Evolutionary conservation across 352 stramenopile species (phyloP).

Genomic region (Globisporangium heterothallicum): DNA sequence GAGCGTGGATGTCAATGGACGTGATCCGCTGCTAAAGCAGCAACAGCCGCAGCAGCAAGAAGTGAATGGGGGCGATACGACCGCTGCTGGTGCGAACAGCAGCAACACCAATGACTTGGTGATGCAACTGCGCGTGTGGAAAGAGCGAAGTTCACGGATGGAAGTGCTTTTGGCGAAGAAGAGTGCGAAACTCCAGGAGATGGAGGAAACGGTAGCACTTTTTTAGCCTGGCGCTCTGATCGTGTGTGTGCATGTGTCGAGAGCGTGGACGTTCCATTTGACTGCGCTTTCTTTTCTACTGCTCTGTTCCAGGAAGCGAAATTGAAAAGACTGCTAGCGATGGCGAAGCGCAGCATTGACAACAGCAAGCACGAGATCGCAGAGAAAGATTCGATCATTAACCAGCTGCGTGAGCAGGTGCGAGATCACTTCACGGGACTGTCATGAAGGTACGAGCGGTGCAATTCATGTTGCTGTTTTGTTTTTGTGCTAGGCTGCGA

Average conservation of each 20-base stretch:
- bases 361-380: conserved; percentile 81
- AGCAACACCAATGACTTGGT: conserved; percentile 18
- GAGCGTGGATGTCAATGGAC: not conserved
- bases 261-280: too few relatives aligned
- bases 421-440: not conserved
- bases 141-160: conserved; percentile 53
- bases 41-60: conserved; percentile 1
- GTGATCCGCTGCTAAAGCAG: not conserved
- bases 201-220: conserved; percentile 74
- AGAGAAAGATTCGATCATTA: conserved; percentile 56
- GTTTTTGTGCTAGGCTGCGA: conserved; percentile 14
- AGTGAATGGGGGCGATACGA: not conserved
- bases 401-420: conserved; percentile 44
- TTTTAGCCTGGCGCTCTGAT: too few relatives aligned
- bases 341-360: conserved; percentile 88
- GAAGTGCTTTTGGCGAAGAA: conserved; percentile 67
- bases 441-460: too few relatives aligned
- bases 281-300: too few relatives aligned
- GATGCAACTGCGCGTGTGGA: conserved; percentile 45
- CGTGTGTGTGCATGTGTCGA: not conserved
- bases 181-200: conserved; percentile 64
- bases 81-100: not conserved
- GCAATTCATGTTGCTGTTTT: too few relatives aligned
- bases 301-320: conserved; percentile 65
- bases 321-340: conserved; percentile 74